Conservation (phyloP, 495 filamentous ascomycete genomes). For the Penicillium waksmanii region DNA sequence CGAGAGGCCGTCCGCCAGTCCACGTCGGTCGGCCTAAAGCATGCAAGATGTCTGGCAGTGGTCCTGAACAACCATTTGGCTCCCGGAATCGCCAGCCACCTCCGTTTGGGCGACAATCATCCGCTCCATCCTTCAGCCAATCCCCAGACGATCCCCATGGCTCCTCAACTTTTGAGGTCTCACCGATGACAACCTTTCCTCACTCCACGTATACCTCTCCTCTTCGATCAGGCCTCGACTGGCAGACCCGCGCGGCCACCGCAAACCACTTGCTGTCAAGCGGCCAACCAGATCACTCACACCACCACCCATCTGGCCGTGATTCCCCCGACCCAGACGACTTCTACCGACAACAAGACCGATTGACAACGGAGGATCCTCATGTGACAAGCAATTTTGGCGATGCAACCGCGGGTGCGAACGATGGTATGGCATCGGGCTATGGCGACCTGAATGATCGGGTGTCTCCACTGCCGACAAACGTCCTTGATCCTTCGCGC, state of each 20-base stretch:
- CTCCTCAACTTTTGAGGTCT: constrained; percentile 26
- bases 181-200: constrained; percentile 31
- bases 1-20: constrained; percentile 38
- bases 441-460: constrained; percentile 22
- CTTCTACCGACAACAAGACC: constrained; percentile 49
- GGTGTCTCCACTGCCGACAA: constrained; percentile 36
- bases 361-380: constrained; percentile 27
- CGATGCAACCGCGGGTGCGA: constrained; percentile 30
- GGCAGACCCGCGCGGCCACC: constrained; percentile 30
- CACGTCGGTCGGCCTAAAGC: constrained; percentile 37
- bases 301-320: constrained; percentile 21
- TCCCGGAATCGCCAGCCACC: constrained; percentile 37
- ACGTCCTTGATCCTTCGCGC: constrained; percentile 30
- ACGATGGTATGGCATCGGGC: constrained; percentile 28
- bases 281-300: constrained; percentile 14
- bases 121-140: constrained; percentile 34
- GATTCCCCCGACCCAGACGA: constrained; percentile 57
- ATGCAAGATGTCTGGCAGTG: constrained; percentile 55
- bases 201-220: constrained; percentile 24
- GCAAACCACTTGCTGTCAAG: constrained; percentile 24
- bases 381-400: constrained; percentile 32
- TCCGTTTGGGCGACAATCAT: constrained; percentile 45
- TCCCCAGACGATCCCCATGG: constrained; percentile 28
- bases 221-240: constrained; percentile 25
- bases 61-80: constrained; percentile 47